Evolutionary conservation across 2,329 filamentous ascomycete species (phyloP).

Genomic region (Penicillium decumbens): DNA sequence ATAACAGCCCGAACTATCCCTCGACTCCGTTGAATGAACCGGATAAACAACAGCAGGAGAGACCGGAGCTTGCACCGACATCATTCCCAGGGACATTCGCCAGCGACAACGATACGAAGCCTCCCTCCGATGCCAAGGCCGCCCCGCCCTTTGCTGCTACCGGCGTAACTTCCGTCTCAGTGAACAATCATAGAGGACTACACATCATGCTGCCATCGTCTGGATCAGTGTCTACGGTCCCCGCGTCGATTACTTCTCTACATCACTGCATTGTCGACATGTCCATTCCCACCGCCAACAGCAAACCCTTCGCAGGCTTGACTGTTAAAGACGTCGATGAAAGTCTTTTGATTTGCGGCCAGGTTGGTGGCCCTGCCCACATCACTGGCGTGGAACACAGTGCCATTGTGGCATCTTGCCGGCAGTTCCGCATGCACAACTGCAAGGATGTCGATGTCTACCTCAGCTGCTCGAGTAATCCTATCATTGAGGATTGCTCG

Average conservation of each 20-base stretch:
- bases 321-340: conserved; percentile 64
- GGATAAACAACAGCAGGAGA: conserved; percentile 30
- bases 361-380: conserved; percentile 74
- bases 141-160: conserved; percentile 55
- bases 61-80: conserved; percentile 36
- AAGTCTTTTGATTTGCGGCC: conserved; percentile 72
- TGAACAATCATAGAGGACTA: conserved; percentile 62
- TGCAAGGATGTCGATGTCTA: conserved; percentile 79
- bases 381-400: conserved; percentile 70
- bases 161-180: conserved; percentile 53
- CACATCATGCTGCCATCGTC: conserved; percentile 74
- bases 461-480: conserved; percentile 72
- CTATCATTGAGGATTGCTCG: conserved; percentile 88
- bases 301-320: conserved; percentile 65
- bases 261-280: conserved; percentile 73
- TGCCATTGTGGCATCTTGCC: conserved; percentile 70
- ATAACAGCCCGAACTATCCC: conserved; percentile 33
- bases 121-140: conserved; percentile 16
- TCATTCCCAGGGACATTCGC: conserved; percentile 28
- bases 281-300: conserved; percentile 57
- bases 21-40: conserved; percentile 37
- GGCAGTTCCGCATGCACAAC: conserved; percentile 92
- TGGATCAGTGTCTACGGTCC: conserved; percentile 65
- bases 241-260: conserved; percentile 68
- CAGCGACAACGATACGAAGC: conserved; percentile 21